These are phyloP conservation scores for Fraxinus velutina DNA, from an alignment of 305 asterid species.

Conservation along the genomic window DNA sequence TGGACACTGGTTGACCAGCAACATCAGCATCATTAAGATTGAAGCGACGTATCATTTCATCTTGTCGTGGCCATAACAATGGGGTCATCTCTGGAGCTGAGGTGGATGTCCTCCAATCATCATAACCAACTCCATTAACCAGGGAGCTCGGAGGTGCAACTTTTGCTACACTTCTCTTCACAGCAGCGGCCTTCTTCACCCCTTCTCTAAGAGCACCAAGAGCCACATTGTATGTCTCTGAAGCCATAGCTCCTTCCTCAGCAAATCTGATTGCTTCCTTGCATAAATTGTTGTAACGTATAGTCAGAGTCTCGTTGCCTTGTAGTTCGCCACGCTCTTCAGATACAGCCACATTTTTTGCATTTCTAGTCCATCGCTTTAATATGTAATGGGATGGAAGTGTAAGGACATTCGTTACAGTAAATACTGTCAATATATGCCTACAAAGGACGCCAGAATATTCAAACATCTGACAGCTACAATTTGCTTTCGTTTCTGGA, in stretches of 20 bases:
- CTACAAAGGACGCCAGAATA: constrained; percentile 75
- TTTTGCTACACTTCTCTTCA: constrained; percentile 54
- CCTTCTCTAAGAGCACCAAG: constrained; percentile 66
- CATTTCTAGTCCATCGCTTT: constrained; percentile 83
- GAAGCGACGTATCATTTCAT: constrained; percentile 50
- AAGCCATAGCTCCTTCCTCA: constrained; percentile 71
- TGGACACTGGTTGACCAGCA: constrained; percentile 41
- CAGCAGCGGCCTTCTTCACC: constrained; percentile 53
- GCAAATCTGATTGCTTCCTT: constrained; percentile 72
- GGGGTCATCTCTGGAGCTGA: constrained; percentile 53
- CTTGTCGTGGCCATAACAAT: constrained; percentile 72
- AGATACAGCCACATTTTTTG: constrained; percentile 41
- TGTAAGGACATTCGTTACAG: constrained; percentile 77
- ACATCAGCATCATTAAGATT: constrained; percentile 59
- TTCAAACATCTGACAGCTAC: constrained; percentile 87
- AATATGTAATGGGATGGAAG: constrained; percentile 71
- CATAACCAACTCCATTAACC: constrained; percentile 45
- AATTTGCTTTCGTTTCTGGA: constrained; percentile 61
- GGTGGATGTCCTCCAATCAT: constrained; percentile 43
- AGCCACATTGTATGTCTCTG: constrained; percentile 59
- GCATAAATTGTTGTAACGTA: constrained; percentile 64
- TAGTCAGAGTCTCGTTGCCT: constrained; percentile 45
- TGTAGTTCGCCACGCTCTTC: constrained; percentile 46
- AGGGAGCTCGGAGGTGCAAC: constrained; percentile 51
- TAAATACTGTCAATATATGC: constrained; percentile 81